These are phyloP conservation scores for Hanseniaspora osmophila DNA, from an alignment of 805 yeast genomes.

Conservation along the genomic window DNA sequence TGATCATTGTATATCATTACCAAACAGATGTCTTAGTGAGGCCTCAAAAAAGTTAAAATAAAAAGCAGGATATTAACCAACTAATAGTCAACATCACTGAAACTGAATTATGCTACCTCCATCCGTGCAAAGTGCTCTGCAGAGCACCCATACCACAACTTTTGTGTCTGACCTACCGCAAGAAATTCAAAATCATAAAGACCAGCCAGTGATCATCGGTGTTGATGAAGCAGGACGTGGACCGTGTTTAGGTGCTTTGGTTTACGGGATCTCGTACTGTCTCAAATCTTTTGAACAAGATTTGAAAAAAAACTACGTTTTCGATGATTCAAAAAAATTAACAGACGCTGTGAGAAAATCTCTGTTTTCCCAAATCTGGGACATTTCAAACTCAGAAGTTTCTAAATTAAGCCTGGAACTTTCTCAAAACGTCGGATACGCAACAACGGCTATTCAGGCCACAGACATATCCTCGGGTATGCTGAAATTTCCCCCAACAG, in stretches of 20 bases:
- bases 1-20: too few species aligned
- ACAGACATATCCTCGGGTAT: constrained; percentile 78
- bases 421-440: constrained; percentile 54
- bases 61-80: neutral
- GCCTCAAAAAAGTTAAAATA: neutral
- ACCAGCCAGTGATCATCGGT: constrained; percentile 46
- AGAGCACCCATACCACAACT: constrained; percentile 28
- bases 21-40: too few species aligned
- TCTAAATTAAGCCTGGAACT: constrained; percentile 25
- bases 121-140: constrained; percentile 14
- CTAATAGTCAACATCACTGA: neutral
- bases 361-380: constrained; percentile 46
- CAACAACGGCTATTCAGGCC: constrained; percentile 73
- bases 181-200: constrained; percentile 19
- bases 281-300: constrained; percentile 30
- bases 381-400: constrained; percentile 21
- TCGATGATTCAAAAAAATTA: constrained; percentile 85
- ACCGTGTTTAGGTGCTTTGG: constrained; percentile 97
- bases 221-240: constrained; percentile 99
- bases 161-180: constrained; percentile 38
- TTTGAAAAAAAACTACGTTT: constrained; percentile 49
- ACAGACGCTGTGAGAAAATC: constrained; percentile 55
- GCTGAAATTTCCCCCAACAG: constrained; percentile 47
- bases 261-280: constrained; percentile 68
- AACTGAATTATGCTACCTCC: constrained; percentile 17